Base-by-base conservation (phyloP, 1,139 yeast species). In the Taphrina flavorubra region DNA sequence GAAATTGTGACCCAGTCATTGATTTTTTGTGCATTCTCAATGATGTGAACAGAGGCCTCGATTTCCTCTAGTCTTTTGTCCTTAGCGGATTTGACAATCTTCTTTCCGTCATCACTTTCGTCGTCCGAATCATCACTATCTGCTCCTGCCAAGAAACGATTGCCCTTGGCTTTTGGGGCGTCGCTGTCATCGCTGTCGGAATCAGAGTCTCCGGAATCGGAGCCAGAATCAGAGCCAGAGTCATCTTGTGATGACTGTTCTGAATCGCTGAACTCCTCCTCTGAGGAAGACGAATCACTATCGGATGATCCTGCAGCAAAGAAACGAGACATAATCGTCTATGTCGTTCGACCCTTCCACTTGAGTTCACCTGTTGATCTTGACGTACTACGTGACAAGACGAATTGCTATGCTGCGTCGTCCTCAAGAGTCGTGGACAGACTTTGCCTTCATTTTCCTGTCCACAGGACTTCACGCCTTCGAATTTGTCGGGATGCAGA, bases 21-120 rank as follows among this genome's bases (percentile, higher is more conserved):
- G 74, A 84, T 84, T 79, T 85, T 85, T 79, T 83, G 89, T 71
- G 87, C 88, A 73, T 83, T 85, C 75, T 89, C 94, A 75, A 92
- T 85, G 70, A 86, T 82, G 76, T 86, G 89, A 75, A 88, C 85
- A 53, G 86, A 80, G 47, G 83, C 83, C 74, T 86, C 88, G 81
- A 94, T 85, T 79, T 94, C 99, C 77, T 92, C 98, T 74, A 91
- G 78, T 72, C 92, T 83, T 81, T 92, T 95, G 74, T 92, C 98
- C 81, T 89, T 91, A 70, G 97, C 97, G 71, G 95, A 87, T 80
- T 90, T 92, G 74, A 94, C 97, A 62, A 92, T 91, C 76, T 88
- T 89, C 78, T 87, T 88, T 73, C 86, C 87, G 71, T 84, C 87
- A 71, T 87, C 90, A 72, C 84, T 87, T 69, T 84, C 87, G 71